Evolutionary conservation across 2,329 filamentous ascomycete genomes (phyloP), one percentile per base, ranked within the genome.

Genomic region (Xylaria multiplex): DNA sequence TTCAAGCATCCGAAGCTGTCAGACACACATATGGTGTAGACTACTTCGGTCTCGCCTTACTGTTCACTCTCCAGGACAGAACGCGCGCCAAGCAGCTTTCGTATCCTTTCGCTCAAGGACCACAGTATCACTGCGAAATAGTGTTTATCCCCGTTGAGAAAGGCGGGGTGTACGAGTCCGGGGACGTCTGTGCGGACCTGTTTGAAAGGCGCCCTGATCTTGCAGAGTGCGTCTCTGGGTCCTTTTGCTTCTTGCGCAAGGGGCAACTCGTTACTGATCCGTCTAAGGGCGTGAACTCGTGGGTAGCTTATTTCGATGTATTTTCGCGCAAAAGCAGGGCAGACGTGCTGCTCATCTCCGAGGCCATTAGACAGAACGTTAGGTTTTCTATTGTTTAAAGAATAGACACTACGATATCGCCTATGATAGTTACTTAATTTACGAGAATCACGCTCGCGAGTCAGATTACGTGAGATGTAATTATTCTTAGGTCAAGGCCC

Each of bases 21-120:
- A 48, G 72, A 35, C 65, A 75, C 14, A 70, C 74, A 8, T 72
- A 76, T 42, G 76, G 76, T 3, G 71, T 78, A 4, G 75, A 77
- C 60, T 77, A 76, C 58, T 78, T 72, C 48, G 74, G 72, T 5
- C 56, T 76, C 2, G 9, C 37, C 9, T 14, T 40, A 13, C 2
- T 14, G 13, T 40, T 40, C 37, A 11, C 37, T 13, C 37, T 60
- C 32, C 32, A 43, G 30, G 57, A 52, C 50, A 32, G 66, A 71
- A 32, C 48, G 76, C 30, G 68, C 76, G 64, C 70, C 16, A 55
- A 43, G 16, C 70, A 70, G 1, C 63, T 76, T 19, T 64, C 73
- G 0, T 46, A 66, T 45, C 69, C 74, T 1, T 76, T 76, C 42
- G 35, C 53, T 14, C 11, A 58, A 13, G 69, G 67, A 0, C 59